Percentiles rank a stretch among this genome's conserved stretches.
These are phyloP conservation scores for Basidiobolus meristosporus DNA, from an alignment of 371 early-diverging fungal species.

Conservation along the genomic window DNA sequence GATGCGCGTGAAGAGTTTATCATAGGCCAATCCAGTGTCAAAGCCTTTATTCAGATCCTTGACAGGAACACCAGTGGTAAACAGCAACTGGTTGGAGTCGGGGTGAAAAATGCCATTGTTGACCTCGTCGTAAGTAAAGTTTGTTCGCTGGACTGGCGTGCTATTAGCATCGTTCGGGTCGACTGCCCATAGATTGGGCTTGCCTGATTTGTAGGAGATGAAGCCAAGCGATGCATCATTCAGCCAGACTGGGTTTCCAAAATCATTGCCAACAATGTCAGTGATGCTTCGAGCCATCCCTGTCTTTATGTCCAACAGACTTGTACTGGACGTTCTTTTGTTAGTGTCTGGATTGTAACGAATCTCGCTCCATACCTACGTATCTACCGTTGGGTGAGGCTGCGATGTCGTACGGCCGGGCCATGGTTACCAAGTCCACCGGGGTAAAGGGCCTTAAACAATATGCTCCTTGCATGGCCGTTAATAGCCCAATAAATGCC, in stretches of 20 bases:
- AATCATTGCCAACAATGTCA: slow-evolving; percentile 5
- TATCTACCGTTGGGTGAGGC: slow-evolving; percentile 20
- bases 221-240: slow-evolving; percentile 24
- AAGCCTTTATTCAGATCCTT: slow-evolving; percentile 16
- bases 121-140: slow-evolving; percentile 19
- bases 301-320: slow-evolving; percentile 14
- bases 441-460: slow-evolving; percentile 14
- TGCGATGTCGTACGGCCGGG: slow-evolving; percentile 19
- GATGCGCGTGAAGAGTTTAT: slow-evolving; percentile 45
- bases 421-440: slow-evolving; percentile 21
- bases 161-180: too few species aligned
- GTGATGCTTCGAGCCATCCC: slow-evolving; percentile 14
- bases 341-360: slow-evolving; percentile 17
- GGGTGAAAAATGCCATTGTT: slow-evolving; percentile 19
- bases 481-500: too few species aligned
- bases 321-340: slow-evolving; percentile 21
- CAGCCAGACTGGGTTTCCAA: slow-evolving; percentile 21
- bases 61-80: slow-evolving; percentile 27
- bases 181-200: too few species aligned
- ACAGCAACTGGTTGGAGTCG: slow-evolving; percentile 18
- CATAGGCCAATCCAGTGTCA: slow-evolving; percentile 28
- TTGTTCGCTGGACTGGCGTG: slow-evolving; percentile 8
- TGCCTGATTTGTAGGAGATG: slow-evolving; percentile 9
- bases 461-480: too few species aligned
- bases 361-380: slow-evolving; percentile 27